A percentile compares a stretch with the other conserved stretches of the same genome.
Conservation (phyloP, 2,329 filamentous ascomycete genomes). For the Hypoxylon sp. region DNA sequence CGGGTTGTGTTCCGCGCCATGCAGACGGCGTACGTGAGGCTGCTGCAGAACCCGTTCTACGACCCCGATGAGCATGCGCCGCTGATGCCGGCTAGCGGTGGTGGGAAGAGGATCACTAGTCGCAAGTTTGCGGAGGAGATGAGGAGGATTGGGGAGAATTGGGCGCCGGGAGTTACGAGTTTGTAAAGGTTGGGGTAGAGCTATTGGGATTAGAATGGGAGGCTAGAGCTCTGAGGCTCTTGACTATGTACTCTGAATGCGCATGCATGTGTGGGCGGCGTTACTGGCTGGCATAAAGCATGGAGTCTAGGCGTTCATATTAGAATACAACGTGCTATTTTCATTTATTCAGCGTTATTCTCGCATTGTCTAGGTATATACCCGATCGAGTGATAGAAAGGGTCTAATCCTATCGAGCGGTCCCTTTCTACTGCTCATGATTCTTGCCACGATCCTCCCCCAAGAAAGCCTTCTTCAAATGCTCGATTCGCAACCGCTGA, state of each 20-base stretch:
- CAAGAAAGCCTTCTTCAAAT: conserved; percentile 45
- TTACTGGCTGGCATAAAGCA: conserved; percentile 43
- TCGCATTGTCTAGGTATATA: conserved; percentile 12
- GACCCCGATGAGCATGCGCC: conserved; percentile 87
- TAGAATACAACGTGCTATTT: conserved; percentile 17
- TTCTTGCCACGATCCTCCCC: conserved; percentile 12
- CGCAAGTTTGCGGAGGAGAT: conserved; percentile 85
- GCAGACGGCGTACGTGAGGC: conserved; percentile 89
- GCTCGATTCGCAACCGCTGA: conserved; percentile 54
- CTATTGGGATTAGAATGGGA: not conserved
- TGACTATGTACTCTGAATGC: conserved; percentile 3
- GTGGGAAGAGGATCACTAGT: conserved; percentile 82
- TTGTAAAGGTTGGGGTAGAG: conserved; percentile 60
- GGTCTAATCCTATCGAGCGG: not conserved
- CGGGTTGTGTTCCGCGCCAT: conserved; percentile 92
- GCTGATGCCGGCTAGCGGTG: conserved; percentile 63
- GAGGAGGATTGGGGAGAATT: conserved; percentile 85
- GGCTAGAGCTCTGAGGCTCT: not conserved
- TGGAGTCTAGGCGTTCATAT: conserved; percentile 46
- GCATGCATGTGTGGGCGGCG: conserved; percentile 36
- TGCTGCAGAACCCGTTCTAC: conserved; percentile 96
- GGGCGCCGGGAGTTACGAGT: conserved; percentile 79
- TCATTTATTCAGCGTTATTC: conserved; percentile 18
- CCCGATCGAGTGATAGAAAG: conserved; percentile 32
- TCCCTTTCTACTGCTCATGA: conserved; percentile 9